Evolutionary conservation across 768 basidiomycete species (phyloP).

Genomic region (Boletus pseudo-olivaceus): DNA sequence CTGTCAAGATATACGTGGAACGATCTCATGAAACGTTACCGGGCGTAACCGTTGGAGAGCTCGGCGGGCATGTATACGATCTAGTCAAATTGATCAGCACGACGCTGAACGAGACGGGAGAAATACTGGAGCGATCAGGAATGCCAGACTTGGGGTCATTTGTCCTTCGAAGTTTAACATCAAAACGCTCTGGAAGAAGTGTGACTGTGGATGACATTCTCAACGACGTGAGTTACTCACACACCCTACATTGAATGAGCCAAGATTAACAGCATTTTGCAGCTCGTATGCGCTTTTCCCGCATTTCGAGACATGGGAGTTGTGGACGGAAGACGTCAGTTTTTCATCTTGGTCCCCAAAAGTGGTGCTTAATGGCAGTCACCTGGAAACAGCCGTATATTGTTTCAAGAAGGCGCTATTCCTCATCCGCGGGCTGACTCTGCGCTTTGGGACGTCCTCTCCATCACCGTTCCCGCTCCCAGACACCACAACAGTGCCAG

Average conservation of each 20-base stretch:
- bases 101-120: constrained; percentile 71
- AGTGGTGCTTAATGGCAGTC: not conserved
- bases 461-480: constrained; percentile 61
- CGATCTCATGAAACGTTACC: constrained; percentile 63
- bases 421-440: constrained; percentile 63
- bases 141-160: constrained; percentile 73
- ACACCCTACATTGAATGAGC: not conserved
- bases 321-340: constrained; percentile 59
- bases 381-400: constrained; percentile 57
- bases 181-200: constrained; percentile 28
- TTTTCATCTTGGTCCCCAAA: constrained; percentile 5
- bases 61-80: constrained; percentile 71
- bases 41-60: constrained; percentile 69
- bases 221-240: constrained; percentile 49
- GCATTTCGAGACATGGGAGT: constrained; percentile 76
- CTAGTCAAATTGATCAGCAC: constrained; percentile 63
- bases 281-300: constrained; percentile 77
- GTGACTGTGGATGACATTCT: constrained; percentile 56
- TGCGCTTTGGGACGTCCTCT: constrained; percentile 59
- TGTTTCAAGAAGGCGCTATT: constrained; percentile 90
- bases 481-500: constrained; percentile 52
- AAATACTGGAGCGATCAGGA: constrained; percentile 53
- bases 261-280: constrained; percentile 8
- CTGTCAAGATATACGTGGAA: constrained; percentile 67
- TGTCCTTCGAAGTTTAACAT: constrained; percentile 62